Evolutionary conservation across 139 green algal genomes (phyloP).

Genomic region (Zygnema circumcarinatum): DNA sequence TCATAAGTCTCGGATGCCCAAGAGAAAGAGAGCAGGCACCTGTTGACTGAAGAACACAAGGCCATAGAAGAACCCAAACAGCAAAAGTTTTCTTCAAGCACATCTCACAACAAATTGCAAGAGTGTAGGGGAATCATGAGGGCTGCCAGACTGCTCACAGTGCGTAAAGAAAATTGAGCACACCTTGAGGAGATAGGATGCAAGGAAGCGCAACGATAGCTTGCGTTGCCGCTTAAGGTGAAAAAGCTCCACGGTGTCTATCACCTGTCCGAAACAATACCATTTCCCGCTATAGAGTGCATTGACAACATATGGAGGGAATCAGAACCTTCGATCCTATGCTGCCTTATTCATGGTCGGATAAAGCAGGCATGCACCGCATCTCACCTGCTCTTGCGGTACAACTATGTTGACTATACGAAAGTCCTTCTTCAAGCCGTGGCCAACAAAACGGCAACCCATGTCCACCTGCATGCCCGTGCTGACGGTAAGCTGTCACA

Average conservation of each 20-base stretch:
- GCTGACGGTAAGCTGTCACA: no score
- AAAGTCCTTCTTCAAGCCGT: conserved; percentile 95
- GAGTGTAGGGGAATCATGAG: not conserved
- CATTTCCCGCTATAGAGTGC: no score
- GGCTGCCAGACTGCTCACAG: no score
- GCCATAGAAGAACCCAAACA: no score
- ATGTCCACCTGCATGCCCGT: conserved; percentile 43
- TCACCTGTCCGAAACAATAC: conserved; percentile 70
- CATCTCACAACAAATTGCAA: not conserved
- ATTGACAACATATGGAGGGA: not conserved
- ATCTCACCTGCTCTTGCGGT: conserved; percentile 80
- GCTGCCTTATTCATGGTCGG: not conserved
- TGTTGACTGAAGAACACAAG: no score
- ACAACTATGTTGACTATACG: conserved; percentile 94
- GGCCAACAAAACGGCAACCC: conserved; percentile 83
- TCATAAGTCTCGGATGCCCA: no score
- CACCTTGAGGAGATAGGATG: conserved; percentile 81
- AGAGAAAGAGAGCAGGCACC: no score
- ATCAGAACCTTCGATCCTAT: not conserved
- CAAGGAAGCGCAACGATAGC: conserved; percentile 90
- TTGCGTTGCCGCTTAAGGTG: conserved; percentile 82
- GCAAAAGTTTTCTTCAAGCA: conserved; percentile 11
- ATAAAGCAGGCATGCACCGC: no score
- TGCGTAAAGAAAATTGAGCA: no score
- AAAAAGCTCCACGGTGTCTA: conserved; percentile 95